Evolutionary conservation across 2,329 filamentous ascomycete genomes (phyloP).

Genomic region (Ophiocordyceps camponoti-saundersi): DNA sequence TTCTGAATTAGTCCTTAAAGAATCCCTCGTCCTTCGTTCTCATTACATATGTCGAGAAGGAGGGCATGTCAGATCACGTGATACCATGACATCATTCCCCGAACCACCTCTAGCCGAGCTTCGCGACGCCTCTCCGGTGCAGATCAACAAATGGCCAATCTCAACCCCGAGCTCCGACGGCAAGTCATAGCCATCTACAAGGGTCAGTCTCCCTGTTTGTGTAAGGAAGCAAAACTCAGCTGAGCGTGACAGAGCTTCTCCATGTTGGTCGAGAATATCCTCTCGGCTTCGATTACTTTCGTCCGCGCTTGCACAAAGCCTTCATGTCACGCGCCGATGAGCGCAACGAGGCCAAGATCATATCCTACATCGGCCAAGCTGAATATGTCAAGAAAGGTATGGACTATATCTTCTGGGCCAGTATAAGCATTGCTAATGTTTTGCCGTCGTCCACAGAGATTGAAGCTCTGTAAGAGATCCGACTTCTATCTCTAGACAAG

Average conservation of each 20-base stretch:
- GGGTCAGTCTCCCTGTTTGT: conserved; percentile 29
- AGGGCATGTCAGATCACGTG: neutral
- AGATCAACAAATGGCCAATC: conserved; percentile 8
- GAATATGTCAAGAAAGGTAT: conserved; percentile 87
- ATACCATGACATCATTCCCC: neutral
- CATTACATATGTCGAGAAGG: neutral
- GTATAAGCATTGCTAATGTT: neutral
- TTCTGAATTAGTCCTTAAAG: neutral
- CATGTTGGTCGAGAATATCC: conserved; percentile 78
- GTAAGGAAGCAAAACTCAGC: neutral
- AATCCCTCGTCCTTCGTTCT: neutral
- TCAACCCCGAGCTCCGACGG: conserved; percentile 44
- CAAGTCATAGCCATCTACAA: conserved; percentile 83
- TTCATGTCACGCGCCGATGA: conserved; percentile 62
- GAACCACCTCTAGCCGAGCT: neutral
- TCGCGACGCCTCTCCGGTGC: neutral
- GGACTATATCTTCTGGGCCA: neutral
- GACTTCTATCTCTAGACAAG: neutral
- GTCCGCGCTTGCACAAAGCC: conserved; percentile 63
- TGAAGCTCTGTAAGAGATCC: conserved; percentile 59
- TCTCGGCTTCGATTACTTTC: conserved; percentile 65
- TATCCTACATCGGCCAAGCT: conserved; percentile 56
- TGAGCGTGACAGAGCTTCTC: conserved; percentile 56
- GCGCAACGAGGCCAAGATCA: conserved; percentile 58
- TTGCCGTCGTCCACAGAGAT: conserved; percentile 44